Evolutionary conservation across 306 rosid species (phyloP), one percentile per base, ranked within the genome.

Genomic region (Castanea sativa): DNA sequence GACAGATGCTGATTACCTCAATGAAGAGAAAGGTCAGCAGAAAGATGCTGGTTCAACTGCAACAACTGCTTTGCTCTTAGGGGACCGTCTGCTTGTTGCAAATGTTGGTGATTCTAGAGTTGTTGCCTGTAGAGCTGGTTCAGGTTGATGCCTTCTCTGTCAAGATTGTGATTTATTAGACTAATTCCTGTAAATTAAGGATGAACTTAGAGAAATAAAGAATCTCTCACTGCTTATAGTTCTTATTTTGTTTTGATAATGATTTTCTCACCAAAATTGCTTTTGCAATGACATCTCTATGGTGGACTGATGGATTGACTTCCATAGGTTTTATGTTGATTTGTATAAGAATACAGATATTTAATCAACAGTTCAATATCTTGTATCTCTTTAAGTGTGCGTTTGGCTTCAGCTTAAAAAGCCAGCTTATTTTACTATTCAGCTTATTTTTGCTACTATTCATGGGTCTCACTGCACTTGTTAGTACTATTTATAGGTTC

Each of bases 51-150:
- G 98, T 69, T 93, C 98, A 68, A 93, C 98, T 59, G 98, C 98
- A 64, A 84, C 98, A 77, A 91, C 98, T 69, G 98, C 98, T 61
- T 68, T 93, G 78, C 83, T 93, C 84, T 85, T 93, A 69, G 94
- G 97, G 19, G 94, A 91, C 58, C 88, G 94, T 65, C 79, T 93
- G 76, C 86, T 91, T 81, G 97, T 93, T 84, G 98, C 98, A 49
- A 93, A 93, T 88, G 98, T 93, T 71, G 98, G 98, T 63, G 98
- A 93, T 91, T 93, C 98, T 73, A 89, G 98, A 92, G 98, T 91
- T 9, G 97, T 93, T 75, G 97, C 92, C 49, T 76, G 83, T 65
- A 87, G 98, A 86, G 94, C 93, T 88, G 98, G 98, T 85, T 86
- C 88, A 91, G 97, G 98, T 93, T 81, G 74, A 79, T 87, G 71